Evolutionary conservation across 202 grass and related monocot genomes (phyloP), one percentile per base, ranked within the genome.

Genomic region (Digitaria exilis): DNA sequence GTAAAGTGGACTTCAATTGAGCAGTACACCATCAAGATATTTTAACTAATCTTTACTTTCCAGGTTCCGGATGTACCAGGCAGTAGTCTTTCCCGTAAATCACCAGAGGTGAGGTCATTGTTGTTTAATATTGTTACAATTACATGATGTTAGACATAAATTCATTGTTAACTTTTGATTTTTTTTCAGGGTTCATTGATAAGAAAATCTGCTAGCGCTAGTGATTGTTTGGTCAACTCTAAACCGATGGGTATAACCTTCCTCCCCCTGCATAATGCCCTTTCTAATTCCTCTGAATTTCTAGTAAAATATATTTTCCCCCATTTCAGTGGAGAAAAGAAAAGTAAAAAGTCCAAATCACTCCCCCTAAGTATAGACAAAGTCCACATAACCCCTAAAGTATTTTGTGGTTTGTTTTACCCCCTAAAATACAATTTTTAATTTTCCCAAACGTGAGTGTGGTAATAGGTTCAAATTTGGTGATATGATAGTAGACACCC

Each of bases 181-280:
- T 86, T n/a, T n/a, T 80, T 45, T 77, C 86, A 99, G 91, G 93
- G 79, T 88, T 90, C 88, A 60, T 71, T 85, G 29, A 64, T 99
- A 77, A 88, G 79, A 89, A 99, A 99, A 99, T 99, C 97, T 84
- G 97, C 97, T 46, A 99, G 97, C 78, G 86, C 90, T 77, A 91
- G 93, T 86, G 91, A 99, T 84, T 89, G 97, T 88, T 65, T 84
- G 84, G 48, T 86, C 80, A 84, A 80, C 43, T 0, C 91, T 71
- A 99, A 96, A 86, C 91, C 84, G 81, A 78, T 78, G 93, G n/a
- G 97, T 99, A 96, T 87, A 75, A 43, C 22, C 46, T 19, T 59
- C 73, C 85, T 43, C 71, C 73, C 18, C 67, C 37, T 0, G 35
- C 37, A 54, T 44, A 69, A 81, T 45, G 1, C 17, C 12, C 83